Evolutionary conservation across 176 grass and related monocot species (phyloP).

Genomic region (Hordeum marinum): DNA sequence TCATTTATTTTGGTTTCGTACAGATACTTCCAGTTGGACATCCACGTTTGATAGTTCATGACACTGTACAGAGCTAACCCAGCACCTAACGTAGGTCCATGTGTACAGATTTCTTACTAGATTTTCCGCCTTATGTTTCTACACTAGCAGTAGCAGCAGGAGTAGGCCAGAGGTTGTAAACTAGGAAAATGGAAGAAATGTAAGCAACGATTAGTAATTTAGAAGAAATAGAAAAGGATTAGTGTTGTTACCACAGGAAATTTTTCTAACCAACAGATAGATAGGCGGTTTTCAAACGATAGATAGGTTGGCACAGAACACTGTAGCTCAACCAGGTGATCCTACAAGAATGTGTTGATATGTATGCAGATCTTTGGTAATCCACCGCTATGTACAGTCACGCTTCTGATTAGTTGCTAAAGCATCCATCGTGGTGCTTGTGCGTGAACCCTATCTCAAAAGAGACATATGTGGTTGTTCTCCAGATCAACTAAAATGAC

Average conservation of each 20-base stretch:
- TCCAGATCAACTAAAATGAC: background rate
- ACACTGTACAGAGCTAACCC: too few species aligned
- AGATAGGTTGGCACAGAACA: background rate
- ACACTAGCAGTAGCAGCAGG: constrained; percentile 35
- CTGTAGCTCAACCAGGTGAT: background rate
- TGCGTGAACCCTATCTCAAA: background rate
- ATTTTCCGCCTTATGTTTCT: background rate
- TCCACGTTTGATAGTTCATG: too few species aligned
- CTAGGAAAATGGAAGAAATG: constrained; percentile 27
- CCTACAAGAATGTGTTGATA: too few species aligned
- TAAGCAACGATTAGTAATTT: constrained; percentile 15
- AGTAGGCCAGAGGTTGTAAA: constrained; percentile 48
- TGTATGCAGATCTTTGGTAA: background rate
- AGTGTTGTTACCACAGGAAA: constrained; percentile 26
- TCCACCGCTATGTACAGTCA: constrained; percentile 1
- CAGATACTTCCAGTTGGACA: too few species aligned
- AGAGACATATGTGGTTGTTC: background rate
- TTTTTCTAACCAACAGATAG: background rate
- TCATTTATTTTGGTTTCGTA: too few species aligned
- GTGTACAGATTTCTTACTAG: too few species aligned
- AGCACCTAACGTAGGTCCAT: too few species aligned
- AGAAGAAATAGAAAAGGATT: constrained; percentile 30
- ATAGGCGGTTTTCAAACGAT: background rate
- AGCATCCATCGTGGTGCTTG: background rate
- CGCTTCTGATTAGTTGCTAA: background rate